These are phyloP conservation scores for Eleusine indica DNA, from an alignment of 176 grass and related monocot species.

Conservation along the genomic window DNA sequence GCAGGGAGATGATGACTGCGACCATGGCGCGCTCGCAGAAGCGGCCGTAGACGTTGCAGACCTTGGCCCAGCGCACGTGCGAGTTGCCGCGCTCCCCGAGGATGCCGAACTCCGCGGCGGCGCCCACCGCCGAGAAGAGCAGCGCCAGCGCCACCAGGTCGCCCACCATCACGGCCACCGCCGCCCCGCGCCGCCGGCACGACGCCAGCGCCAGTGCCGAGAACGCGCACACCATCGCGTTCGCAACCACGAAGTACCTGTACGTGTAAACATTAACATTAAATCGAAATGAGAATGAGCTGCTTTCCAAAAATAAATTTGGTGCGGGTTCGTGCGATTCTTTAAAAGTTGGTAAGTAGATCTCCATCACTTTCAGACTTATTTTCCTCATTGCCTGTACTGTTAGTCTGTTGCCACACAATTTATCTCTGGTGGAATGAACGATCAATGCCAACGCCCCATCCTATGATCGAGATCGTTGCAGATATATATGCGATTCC, in stretches of 20 bases:
- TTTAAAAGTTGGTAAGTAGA: too few species aligned
- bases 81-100: constrained; percentile 61
- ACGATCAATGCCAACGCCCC: not conserved
- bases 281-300: not conserved
- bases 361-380: not conserved
- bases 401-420: not conserved
- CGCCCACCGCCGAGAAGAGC: constrained; percentile 56
- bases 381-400: not conserved
- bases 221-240: constrained; percentile 48
- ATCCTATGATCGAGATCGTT: not conserved
- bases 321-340: too few species aligned
- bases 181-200: constrained; percentile 8
- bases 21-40: constrained; percentile 69
- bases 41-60: constrained; percentile 47
- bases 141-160: constrained; percentile 60
- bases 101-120: constrained; percentile 49
- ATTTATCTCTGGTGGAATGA: not conserved
- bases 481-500: too few species aligned
- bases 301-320: too few species aligned
- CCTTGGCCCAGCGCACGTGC: constrained; percentile 61
- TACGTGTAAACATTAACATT: not conserved
- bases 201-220: constrained; percentile 37
- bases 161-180: constrained; percentile 36
- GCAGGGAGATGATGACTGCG: constrained; percentile 49
- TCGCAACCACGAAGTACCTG: constrained; percentile 63